phyloP scores from a whole-genome alignment of 2,329 filamentous ascomycete genomes.

The Penicillium frequentans region DNA sequence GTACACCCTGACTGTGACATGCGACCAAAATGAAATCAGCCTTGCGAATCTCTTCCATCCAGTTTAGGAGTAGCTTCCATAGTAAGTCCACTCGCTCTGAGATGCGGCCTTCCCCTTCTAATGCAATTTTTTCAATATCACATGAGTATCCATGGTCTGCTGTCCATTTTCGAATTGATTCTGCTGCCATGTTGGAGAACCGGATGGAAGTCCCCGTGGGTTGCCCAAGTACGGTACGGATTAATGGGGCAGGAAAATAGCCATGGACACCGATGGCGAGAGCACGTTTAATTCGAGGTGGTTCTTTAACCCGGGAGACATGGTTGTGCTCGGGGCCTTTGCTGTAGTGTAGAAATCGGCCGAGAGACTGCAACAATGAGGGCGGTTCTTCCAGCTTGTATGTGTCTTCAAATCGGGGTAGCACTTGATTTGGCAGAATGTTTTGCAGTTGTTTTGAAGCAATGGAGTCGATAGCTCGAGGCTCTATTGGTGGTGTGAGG shows the following conservation, averaged over 20 bases:
- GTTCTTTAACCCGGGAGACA: conserved; percentile 68
- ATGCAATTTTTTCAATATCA: conserved; percentile 88
- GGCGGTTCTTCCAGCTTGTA: conserved; percentile 51
- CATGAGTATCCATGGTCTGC: conserved; percentile 70
- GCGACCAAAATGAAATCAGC: conserved; percentile 91
- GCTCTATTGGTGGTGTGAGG: conserved; percentile 22
- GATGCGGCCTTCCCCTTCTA: conserved; percentile 94
- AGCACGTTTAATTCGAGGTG: conserved; percentile 76
- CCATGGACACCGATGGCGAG: conserved; percentile 94
- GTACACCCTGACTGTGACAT: conserved; percentile 93
- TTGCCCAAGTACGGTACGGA: conserved; percentile 89
- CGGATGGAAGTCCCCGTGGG: conserved; percentile 93
- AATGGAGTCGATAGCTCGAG: conserved; percentile 26
- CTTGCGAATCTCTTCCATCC: conserved; percentile 83
- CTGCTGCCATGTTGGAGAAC: conserved; percentile 84
- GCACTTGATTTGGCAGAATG: conserved; percentile 47
- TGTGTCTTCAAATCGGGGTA: conserved; percentile 50
- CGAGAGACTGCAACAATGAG: conserved; percentile 62
- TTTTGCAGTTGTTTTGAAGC: conserved; percentile 39
- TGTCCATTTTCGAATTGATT: conserved; percentile 81
- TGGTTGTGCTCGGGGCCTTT: conserved; percentile 66
- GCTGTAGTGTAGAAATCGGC: conserved; percentile 46
- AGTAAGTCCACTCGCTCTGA: conserved; percentile 84
- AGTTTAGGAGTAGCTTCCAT: conserved; percentile 92
- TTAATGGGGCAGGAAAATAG: conserved; percentile 81